A percentile compares a stretch with the other conserved stretches of the same genome.
phyloP scores from a whole-genome alignment of 208 protist genomes.

The Trypanosoma avium region DNA sequence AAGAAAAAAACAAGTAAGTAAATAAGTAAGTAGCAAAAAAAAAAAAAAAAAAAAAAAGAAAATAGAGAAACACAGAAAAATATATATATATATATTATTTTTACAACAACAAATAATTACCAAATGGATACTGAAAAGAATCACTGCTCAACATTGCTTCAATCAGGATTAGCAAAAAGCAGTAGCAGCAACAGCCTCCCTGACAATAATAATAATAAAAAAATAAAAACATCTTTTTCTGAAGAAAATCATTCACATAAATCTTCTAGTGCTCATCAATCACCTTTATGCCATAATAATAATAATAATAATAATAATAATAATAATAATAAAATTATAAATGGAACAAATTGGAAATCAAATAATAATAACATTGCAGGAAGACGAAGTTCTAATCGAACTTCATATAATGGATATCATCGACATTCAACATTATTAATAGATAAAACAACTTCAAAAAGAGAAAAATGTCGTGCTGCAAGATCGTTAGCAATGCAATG shows the following conservation, averaged over 20 bases:
- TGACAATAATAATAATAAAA: too few species aligned
- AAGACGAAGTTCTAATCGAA: not conserved
- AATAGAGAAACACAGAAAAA: not conserved
- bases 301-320: too few species aligned
- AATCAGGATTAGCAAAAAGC: too few species aligned
- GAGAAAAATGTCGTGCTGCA: slow-evolving; percentile 29
- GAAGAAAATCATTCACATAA: too few species aligned
- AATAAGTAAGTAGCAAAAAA: not conserved
- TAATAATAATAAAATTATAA: too few species aligned
- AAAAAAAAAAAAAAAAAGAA: not conserved
- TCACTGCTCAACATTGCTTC: not conserved
- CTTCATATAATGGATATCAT: not conserved
- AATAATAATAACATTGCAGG: not conserved
- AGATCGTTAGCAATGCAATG: slow-evolving; percentile 49
- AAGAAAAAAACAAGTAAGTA: not conserved
- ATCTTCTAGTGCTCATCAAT: too few species aligned
- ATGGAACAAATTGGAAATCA: not conserved
- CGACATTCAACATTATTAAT: not conserved
- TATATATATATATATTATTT: not conserved
- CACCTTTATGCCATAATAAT: too few species aligned
- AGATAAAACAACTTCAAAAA: slow-evolving; percentile 8
- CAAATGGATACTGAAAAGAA: not conserved
- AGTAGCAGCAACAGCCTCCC: too few species aligned
- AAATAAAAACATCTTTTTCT: too few species aligned
- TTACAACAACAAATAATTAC: not conserved